Percentiles rank a stretch among this genome's conserved stretches.
Evolutionary conservation across 192 early-diverging fungal species (phyloP).

Genomic region (Rhizophagus sp.): DNA sequence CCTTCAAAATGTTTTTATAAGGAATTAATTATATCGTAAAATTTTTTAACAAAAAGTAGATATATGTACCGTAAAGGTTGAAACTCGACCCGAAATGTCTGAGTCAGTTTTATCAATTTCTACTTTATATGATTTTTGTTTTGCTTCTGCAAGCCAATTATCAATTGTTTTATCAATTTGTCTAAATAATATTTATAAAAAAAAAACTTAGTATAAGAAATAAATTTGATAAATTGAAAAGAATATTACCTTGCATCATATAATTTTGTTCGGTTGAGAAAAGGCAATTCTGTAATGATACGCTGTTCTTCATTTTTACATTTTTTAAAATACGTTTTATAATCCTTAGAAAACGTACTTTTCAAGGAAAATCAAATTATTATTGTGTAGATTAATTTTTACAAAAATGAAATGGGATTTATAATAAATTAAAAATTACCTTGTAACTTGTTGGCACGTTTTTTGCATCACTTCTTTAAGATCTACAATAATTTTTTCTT

Average conservation of each 20-base stretch:
- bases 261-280: background rate
- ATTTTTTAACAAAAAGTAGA: background rate
- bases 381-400: background rate
- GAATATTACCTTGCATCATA: background rate
- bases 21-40: background rate
- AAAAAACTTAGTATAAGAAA: background rate
- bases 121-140: background rate
- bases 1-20: background rate
- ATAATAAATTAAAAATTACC: background rate
- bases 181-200: background rate
- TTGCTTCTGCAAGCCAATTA: conserved; percentile 16
- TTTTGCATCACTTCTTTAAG: conserved; percentile 1
- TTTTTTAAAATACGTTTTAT: conserved; percentile 16
- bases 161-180: background rate
- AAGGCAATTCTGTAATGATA: background rate
- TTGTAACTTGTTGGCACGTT: background rate
- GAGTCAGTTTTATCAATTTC: conserved; percentile 3
- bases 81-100: background rate
- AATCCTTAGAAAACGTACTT: conserved; percentile 1
- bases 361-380: background rate
- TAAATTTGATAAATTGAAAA: background rate
- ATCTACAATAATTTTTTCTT: background rate
- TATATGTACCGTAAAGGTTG: background rate
- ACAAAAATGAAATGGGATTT: background rate
- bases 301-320: background rate